These are phyloP conservation scores for Spathaspora sp. DNA, from an alignment of 1,139 yeast species.

Conservation along the genomic window DNA sequence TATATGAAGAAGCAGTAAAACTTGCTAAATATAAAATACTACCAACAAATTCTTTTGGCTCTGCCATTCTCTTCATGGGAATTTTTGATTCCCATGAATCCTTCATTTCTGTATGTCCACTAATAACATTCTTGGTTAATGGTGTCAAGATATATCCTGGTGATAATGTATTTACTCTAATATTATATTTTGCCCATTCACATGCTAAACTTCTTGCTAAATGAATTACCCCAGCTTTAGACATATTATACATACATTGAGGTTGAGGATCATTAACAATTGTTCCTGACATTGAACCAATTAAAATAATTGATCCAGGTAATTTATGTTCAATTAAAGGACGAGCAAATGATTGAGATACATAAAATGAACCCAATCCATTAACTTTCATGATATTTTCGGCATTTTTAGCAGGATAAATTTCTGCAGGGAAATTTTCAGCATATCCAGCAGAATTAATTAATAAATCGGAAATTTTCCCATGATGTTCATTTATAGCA, in stretches of 20 bases:
- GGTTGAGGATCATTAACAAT: conserved; percentile 54
- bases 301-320: conserved; percentile 44
- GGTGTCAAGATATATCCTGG: conserved; percentile 53
- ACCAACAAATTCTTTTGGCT: conserved; percentile 51
- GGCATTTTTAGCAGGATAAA: conserved; percentile 71
- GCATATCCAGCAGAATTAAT: conserved; percentile 85
- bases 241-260: conserved; percentile 51
- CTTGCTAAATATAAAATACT: conserved; percentile 48
- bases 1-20: conserved; percentile 44
- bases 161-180: conserved; percentile 47
- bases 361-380: conserved; percentile 73
- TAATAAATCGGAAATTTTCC: conserved; percentile 60
- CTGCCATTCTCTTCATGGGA: conserved; percentile 54
- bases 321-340: conserved; percentile 62
- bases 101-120: conserved; percentile 48
- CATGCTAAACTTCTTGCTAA: conserved; percentile 49
- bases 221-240: conserved; percentile 52
- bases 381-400: conserved; percentile 71
- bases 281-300: conserved; percentile 51
- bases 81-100: conserved; percentile 49
- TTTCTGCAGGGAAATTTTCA: conserved; percentile 75
- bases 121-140: conserved; percentile 46
- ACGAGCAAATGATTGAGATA: conserved; percentile 60
- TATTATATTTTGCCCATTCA: conserved; percentile 53
- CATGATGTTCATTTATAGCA: conserved; percentile 56